Conservation (phyloP, 768 basidiomycete genomes). For the Cytidiella melzeri region DNA sequence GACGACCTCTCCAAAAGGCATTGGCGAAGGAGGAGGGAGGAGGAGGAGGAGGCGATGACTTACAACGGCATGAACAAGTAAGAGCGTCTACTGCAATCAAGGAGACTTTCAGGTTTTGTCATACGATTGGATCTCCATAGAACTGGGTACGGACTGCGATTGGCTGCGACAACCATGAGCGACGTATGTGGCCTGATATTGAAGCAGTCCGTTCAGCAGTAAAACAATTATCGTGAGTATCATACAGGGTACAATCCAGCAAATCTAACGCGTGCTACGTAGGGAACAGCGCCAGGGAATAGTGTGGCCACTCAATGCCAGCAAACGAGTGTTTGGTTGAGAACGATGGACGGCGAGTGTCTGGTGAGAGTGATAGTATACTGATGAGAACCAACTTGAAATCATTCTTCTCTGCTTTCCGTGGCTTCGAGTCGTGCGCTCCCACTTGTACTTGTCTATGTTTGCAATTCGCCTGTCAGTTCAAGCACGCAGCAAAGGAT, state of each 20-base stretch:
- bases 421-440: slow-evolving; percentile 1
- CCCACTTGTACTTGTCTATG: slow-evolving; percentile 1
- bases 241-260: too few relatives aligned
- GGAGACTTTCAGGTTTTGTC: not conserved
- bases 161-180: too few relatives aligned
- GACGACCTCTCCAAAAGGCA: slow-evolving; percentile 88
- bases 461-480: slow-evolving; percentile 14
- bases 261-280: too few relatives aligned
- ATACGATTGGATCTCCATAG: not conserved
- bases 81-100: not conserved
- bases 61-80: not conserved
- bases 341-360: too few relatives aligned
- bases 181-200: too few relatives aligned
- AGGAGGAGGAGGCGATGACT: not conserved
- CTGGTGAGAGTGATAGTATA: too few relatives aligned
- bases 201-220: too few relatives aligned
- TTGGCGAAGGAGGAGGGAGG: slow-evolving; percentile 21
- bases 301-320: too few relatives aligned
- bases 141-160: not conserved
- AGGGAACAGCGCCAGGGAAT: too few relatives aligned
- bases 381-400: too few relatives aligned
- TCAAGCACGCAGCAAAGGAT: not conserved
- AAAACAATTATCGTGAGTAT: too few relatives aligned
- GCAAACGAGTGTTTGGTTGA: too few relatives aligned
- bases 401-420: not conserved